Conservation (phyloP, 1,284 basidiomycete genomes). For the Heterobasidion parviporum region DNA sequence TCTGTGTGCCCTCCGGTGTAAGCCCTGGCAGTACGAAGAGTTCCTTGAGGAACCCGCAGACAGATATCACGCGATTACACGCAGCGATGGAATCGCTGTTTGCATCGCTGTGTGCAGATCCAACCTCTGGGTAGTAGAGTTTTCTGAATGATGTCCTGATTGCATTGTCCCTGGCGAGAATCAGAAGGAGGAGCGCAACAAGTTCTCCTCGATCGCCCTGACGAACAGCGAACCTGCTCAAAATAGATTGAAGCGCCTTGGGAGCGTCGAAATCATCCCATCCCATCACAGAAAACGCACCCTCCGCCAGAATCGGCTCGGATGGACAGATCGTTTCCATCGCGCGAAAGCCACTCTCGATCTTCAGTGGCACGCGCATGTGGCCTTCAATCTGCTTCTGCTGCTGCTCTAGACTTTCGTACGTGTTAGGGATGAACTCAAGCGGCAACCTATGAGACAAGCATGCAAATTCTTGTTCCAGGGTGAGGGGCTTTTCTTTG, state of each 20-base stretch:
- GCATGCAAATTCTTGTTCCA: slow-evolving; percentile 16
- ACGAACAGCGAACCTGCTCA: slow-evolving; percentile 4
- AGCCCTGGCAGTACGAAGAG: no score
- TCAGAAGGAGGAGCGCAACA: slow-evolving; percentile 7
- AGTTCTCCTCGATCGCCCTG: slow-evolving; percentile 10
- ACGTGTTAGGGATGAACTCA: slow-evolving; percentile 16
- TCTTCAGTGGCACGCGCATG: slow-evolving; percentile 19
- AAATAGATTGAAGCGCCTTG: background rate
- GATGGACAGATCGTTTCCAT: slow-evolving; percentile 16
- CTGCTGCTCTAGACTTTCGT: slow-evolving; percentile 8
- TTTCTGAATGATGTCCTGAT: background rate
- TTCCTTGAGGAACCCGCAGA: no score
- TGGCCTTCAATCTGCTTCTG: slow-evolving; percentile 14
- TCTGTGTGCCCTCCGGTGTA: no score
- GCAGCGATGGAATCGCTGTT: no score
- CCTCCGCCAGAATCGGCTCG: slow-evolving; percentile 19
- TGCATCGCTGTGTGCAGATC: no score
- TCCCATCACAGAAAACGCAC: slow-evolving; percentile 6
- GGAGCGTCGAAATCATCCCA: background rate
- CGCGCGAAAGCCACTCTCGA: slow-evolving; percentile 11
- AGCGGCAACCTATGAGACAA: slow-evolving; percentile 19
- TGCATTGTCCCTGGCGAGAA: slow-evolving; percentile 6
- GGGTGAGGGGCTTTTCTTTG: background rate
- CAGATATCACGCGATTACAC: no score
- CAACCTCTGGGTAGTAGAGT: no score